Evolutionary conservation across 1,284 basidiomycete genomes (phyloP).

Genomic region (Takashimella koratensis): DNA sequence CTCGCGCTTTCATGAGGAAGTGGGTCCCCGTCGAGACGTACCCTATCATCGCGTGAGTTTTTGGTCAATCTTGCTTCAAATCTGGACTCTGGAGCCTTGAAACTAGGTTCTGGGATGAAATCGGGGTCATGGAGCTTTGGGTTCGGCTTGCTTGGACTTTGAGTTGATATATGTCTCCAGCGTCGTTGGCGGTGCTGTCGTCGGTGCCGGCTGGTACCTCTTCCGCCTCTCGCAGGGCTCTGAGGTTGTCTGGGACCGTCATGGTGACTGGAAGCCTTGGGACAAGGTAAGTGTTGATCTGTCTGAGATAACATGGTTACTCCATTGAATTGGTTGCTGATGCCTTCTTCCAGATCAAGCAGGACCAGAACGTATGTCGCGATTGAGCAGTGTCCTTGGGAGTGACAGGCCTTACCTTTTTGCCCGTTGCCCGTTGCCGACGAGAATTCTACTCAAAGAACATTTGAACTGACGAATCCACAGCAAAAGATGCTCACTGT

Average conservation of each 20-base stretch:
- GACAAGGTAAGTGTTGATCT: constrained; percentile 28
- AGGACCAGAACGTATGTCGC: constrained; percentile 42
- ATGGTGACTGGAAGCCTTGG: constrained; percentile 46
- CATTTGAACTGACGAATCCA: too few species aligned
- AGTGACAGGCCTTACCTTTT: too few species aligned
- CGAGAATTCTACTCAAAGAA: too few species aligned
- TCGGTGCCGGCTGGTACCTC: constrained; percentile 41
- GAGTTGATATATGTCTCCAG: constrained; percentile 12
- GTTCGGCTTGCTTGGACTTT: too few species aligned
- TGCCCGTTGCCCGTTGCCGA: too few species aligned
- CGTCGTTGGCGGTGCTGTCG: constrained; percentile 38
- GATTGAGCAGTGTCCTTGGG: too few species aligned
- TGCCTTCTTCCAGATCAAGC: constrained; percentile 27
- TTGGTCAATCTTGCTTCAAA: too few species aligned
- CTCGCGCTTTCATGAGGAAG: constrained; percentile 16
- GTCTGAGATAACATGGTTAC: neutral
- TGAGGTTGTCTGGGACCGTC: constrained; percentile 47
- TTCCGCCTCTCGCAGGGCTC: constrained; percentile 41
- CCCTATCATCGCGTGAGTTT: constrained; percentile 38
- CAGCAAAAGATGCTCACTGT: constrained; percentile 39
- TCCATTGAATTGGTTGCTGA: neutral
- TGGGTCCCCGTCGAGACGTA: constrained; percentile 32
- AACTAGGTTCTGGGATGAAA: too few species aligned
- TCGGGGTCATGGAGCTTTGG: too few species aligned
- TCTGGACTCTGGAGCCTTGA: too few species aligned